A percentile compares a stretch with the other conserved stretches of the same genome.
Conservation (phyloP, 176 grass and related monocot genomes). For the Aegilops longissima region DNA sequence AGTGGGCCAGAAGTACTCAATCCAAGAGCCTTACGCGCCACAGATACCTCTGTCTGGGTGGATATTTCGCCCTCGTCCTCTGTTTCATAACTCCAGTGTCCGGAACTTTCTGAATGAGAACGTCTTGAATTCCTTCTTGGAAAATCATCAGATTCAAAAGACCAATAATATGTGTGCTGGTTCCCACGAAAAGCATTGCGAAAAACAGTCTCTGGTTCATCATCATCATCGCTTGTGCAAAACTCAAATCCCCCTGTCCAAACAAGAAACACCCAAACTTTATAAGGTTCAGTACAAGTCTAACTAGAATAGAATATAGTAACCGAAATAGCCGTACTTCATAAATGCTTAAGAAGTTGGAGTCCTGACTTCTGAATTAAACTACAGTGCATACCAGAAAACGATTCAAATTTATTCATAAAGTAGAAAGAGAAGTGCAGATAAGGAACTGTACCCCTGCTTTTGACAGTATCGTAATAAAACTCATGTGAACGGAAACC, state of each 20-base stretch:
- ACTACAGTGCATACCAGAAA: conserved; percentile 11
- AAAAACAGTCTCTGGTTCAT: conserved; percentile 70
- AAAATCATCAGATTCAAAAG: conserved; percentile 60
- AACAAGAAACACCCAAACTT: conserved; percentile 21
- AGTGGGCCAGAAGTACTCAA: conserved; percentile 69
- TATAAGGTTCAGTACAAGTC: background rate
- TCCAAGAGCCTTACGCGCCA: conserved; percentile 70
- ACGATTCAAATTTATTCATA: conserved; percentile 13
- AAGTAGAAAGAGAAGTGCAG: conserved; percentile 13
- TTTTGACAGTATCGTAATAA: conserved; percentile 46
- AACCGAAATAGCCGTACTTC: background rate
- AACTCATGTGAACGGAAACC: conserved; percentile 42
- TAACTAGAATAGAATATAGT: conserved; percentile 12
- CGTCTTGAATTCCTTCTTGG: conserved; percentile 23
- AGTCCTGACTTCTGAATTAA: conserved; percentile 20
- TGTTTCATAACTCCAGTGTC: conserved; percentile 57
- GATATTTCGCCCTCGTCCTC: conserved; percentile 52
- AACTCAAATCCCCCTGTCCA: conserved; percentile 49
- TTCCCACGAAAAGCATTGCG: conserved; percentile 47
- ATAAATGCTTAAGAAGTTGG: background rate
- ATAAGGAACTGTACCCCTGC: conserved; percentile 34
- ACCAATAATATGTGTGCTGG: conserved; percentile 68
- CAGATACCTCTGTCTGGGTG: conserved; percentile 40
- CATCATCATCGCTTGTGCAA: conserved; percentile 69
- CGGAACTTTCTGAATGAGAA: conserved; percentile 47